Percentiles rank a stretch among this genome's conserved stretches.
phyloP scores from a whole-genome alignment of 345 rosid species.

The Euphorbia peplus region DNA sequence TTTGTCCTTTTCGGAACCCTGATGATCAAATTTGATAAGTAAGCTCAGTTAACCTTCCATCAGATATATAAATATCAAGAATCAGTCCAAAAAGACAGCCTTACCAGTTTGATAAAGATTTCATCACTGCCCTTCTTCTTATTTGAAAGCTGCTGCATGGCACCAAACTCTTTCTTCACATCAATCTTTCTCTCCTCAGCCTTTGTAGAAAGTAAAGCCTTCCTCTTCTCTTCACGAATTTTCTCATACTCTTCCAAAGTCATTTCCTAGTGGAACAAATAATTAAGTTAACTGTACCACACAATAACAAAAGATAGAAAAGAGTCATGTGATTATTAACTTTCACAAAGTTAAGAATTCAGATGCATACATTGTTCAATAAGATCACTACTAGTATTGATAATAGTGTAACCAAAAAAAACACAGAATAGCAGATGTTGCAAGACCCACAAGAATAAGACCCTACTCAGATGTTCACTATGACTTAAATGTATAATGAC shows the following conservation, averaged over 20 bases:
- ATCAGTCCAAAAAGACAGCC: neutral
- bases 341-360: neutral
- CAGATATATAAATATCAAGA: neutral
- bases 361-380: neutral
- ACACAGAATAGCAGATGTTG: too few species aligned
- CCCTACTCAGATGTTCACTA: too few species aligned
- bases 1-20: constrained; percentile 98
- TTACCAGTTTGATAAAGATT: constrained; percentile 85
- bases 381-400: neutral
- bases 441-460: too few species aligned
- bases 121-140: constrained; percentile 90
- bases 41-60: neutral
- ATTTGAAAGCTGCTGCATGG: constrained; percentile 85
- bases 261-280: constrained; percentile 60
- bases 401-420: too few species aligned
- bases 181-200: constrained; percentile 84
- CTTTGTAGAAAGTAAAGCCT: constrained; percentile 57
- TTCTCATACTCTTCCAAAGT: constrained; percentile 95
- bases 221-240: constrained; percentile 76
- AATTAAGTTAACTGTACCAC: neutral
- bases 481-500: neutral
- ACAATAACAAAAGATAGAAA: neutral
- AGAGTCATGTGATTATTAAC: neutral
- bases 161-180: constrained; percentile 55
- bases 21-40: constrained; percentile 14